These are phyloP conservation scores for Cystobasidiopsis lactophilus DNA, from an alignment of 768 basidiomycete genomes.

Conservation along the genomic window DNA sequence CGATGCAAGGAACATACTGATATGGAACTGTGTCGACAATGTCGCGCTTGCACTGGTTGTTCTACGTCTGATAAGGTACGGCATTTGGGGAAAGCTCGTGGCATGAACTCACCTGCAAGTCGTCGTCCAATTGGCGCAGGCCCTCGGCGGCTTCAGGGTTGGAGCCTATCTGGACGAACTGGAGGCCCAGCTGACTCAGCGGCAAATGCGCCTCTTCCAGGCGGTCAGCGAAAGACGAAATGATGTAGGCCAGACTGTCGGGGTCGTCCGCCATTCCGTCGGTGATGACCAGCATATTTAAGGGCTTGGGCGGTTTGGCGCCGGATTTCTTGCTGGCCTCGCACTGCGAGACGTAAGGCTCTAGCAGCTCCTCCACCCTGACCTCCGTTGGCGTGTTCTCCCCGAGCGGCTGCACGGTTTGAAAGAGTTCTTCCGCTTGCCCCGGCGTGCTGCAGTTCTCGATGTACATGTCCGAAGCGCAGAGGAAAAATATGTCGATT, in stretches of 20 bases:
- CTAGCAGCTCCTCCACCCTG: constrained; percentile 12
- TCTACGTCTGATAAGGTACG: background rate
- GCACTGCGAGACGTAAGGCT: constrained; percentile 11
- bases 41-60: constrained; percentile 1
- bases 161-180: constrained; percentile 17
- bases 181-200: constrained; percentile 15
- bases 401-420: constrained; percentile 4
- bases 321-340: constrained; percentile 9
- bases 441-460: background rate
- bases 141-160: constrained; percentile 11
- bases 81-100: background rate
- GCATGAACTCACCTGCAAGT: background rate
- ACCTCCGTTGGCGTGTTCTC: constrained; percentile 11
- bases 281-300: constrained; percentile 15
- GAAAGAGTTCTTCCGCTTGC: constrained; percentile 6
- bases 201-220: constrained; percentile 14
- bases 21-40: constrained; percentile 11
- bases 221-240: constrained; percentile 14
- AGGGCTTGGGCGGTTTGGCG: constrained; percentile 9
- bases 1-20: too few relatives aligned
- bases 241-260: constrained; percentile 1
- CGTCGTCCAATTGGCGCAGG: constrained; percentile 9
- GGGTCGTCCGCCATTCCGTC: constrained; percentile 15
- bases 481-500: constrained; percentile 12
- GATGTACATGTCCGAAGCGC: constrained; percentile 1